Base-by-base conservation (phyloP, 2,329 filamentous ascomycete species). In the Pseudogymnoascus sp. region DNA sequence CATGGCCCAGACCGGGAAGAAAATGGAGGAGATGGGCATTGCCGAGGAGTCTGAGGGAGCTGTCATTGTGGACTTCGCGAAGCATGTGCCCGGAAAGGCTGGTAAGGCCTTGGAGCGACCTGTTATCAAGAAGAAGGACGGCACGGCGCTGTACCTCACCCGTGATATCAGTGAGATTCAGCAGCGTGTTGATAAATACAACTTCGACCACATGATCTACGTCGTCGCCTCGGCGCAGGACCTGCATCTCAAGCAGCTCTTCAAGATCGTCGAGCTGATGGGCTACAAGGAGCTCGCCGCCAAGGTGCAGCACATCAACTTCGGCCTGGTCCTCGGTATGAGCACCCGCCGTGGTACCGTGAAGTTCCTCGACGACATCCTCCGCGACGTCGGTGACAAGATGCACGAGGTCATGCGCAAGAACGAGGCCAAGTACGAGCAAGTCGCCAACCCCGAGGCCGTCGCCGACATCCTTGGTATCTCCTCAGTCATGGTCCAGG, bases 351-450 rank as follows among this genome's bases (percentile, higher is more conserved):
- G 83, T 74, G 88, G 88, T 66, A 92, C 88, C 0, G 90, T 92
- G 70, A 90, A 90, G 76, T 91, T 90, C 78, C 74, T 85, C 43
- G 81, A 81, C 71, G 87, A 90, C 69, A 91, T 92, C 70, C 80
- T 93, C 64, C 81, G 84, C 43, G 90, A 93, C 70, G 92, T 96
- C 6, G 88, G 86, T 71, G 93, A 97, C 63, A 91, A 93, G 78
- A 99, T 99, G 95, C 93, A 98, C 81, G 91, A 96, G 67, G 91
- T 96, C 62, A 99, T 99, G 95, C 86, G 81, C 77, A 89, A 89
- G 79, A 98, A 98, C 76, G 83, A 90, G 71, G 82, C 84, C 73
- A 99, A 99, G 81, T 99, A 98, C 77, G 79, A 86, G 64, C 92
- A 97, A 77, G 88, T 99, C 19, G 90, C 88, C 72, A 82, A 98